Evolutionary conservation across 495 filamentous ascomycete genomes (phyloP), one percentile per base, ranked within the genome.

Genomic region (Penicillium fimorum): DNA sequence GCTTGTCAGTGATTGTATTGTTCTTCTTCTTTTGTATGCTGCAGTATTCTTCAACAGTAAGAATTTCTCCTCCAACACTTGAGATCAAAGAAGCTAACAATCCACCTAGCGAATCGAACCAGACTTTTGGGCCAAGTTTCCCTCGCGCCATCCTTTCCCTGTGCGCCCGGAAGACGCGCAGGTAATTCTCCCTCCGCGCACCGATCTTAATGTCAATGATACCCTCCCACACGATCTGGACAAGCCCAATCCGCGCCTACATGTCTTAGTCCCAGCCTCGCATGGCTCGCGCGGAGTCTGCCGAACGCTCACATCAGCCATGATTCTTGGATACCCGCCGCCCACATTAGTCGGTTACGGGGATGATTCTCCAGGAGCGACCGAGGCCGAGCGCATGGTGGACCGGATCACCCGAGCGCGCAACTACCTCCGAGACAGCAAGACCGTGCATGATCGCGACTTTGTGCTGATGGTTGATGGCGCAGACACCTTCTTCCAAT

Each of bases 251-350:
- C 76, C 79, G 0, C 76, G 76, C n/a, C 82, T 88, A 56, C 86
- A 89, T 64, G 72, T 89, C 37, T 68, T 88, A 32, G 66, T 87
- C 18, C 80, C 82, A 17, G 77, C 80, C 8, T 71, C 70, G 40
- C 70, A 69, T 24, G 73, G 74, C n/a, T 79, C 76, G 42, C 64
- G 74, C 29, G 69, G 79, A 17, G 71, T 87, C 18, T 87, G 85
- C 68, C 82, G 83, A 50, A 81, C 82, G 2, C 43, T 87, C 24
- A 71, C 85, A 4, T 85, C 84, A 0, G 77, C 82, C 4, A 82
- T 84, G 69, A 74, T 86, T 4, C 70, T 87, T 38, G 78, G 81
- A 58, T 88, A 85, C 50, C 85, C 85, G 5, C 74, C 83, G 10
- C 80, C 84, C 20, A 85, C 76, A 1, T 56, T 87, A 42, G 68